Percentiles rank a stretch among this genome's conserved stretches.
phyloP scores from a whole-genome alignment of 176 grass and related monocot species.

The Musa acuminata region DNA sequence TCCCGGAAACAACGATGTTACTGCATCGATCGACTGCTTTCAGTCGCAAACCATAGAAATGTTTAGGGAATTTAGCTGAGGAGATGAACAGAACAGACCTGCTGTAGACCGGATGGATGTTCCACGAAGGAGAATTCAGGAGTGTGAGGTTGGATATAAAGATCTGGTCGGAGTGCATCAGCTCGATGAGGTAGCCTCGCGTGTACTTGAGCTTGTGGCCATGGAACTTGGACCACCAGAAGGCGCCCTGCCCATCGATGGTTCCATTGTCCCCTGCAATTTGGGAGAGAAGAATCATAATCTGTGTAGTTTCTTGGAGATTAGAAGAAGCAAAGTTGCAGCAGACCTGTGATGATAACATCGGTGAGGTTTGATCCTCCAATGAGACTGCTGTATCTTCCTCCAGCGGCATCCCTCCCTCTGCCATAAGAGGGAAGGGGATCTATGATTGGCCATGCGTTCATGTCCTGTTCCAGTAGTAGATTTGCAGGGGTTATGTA shows the following conservation, averaged over 20 bases:
- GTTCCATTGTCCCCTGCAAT: constrained; percentile 65
- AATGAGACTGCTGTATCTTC: constrained; percentile 71
- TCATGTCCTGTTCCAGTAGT: constrained; percentile 32
- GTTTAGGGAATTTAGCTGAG: too few relatives aligned
- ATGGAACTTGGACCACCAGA: constrained; percentile 87
- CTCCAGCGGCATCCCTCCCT: constrained; percentile 63
- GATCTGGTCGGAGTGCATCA: constrained; percentile 49
- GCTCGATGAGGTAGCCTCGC: constrained; percentile 64
- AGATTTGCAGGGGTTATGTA: too few relatives aligned
- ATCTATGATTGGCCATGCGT: constrained; percentile 62
- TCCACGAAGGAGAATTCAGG: constrained; percentile 75
- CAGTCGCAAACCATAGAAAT: neutral
- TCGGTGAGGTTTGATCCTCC: constrained; percentile 69
- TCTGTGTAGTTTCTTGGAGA: too few relatives aligned
- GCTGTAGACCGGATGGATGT: constrained; percentile 94
- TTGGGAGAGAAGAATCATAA: neutral
- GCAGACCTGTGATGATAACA: constrained; percentile 49
- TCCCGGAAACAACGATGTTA: constrained; percentile 47
- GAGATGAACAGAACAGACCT: constrained; percentile 6
- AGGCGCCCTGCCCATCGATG: constrained; percentile 66
- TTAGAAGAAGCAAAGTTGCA: neutral
- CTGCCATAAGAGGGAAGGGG: constrained; percentile 74
- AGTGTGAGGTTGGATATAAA: constrained; percentile 79
- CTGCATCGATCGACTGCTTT: constrained; percentile 18
- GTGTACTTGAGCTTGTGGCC: constrained; percentile 83